Percentiles rank a stretch among this genome's conserved stretches.
phyloP scores from a whole-genome alignment of 78 protist genomes.

The Thecamonas trahens region DNA sequence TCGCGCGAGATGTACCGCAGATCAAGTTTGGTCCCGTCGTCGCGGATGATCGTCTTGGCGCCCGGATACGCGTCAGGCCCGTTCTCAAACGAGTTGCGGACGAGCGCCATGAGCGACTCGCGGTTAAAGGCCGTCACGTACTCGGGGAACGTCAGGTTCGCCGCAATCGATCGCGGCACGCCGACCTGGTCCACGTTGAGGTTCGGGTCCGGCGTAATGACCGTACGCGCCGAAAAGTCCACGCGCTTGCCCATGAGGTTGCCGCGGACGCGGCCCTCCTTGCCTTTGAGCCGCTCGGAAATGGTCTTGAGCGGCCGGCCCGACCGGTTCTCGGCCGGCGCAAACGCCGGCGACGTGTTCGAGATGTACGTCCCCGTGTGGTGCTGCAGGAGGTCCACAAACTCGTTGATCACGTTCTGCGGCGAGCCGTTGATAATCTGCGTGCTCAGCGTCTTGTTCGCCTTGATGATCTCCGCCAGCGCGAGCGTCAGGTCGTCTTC shows the following conservation, averaged over 20 bases:
- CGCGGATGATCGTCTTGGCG: constrained; percentile 61
- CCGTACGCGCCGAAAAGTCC: constrained; percentile 98
- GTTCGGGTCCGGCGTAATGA: constrained; percentile 98
- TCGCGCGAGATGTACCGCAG: constrained; percentile 41
- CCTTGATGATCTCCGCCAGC: constrained; percentile 77
- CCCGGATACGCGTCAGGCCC: constrained; percentile 88
- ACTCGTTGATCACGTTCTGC: constrained; percentile 39
- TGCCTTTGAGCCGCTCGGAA: constrained; percentile 95
- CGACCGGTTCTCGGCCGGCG: constrained; percentile 49
- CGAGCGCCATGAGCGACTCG: constrained; percentile 22
- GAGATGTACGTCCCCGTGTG: constrained; percentile 85
- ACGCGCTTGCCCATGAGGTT: constrained; percentile 99
- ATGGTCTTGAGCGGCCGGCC: constrained; percentile 95
- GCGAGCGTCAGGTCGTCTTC: constrained; percentile 54
- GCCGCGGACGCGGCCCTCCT: constrained; percentile 97
- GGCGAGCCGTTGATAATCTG: constrained; percentile 60
- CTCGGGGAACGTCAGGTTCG: constrained; percentile 95
- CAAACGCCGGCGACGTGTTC: constrained; percentile 49
- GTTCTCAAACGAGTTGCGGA: constrained; percentile 55
- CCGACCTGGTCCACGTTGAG: constrained; percentile 94
- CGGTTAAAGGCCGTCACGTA: constrained; percentile 90
- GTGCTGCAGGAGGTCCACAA: constrained; percentile 65
- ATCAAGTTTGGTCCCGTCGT: constrained; percentile 82
- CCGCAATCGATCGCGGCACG: constrained; percentile 96
- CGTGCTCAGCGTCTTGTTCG: constrained; percentile 52